phyloP scores from a whole-genome alignment of 2,329 filamentous ascomycete genomes.

The Ophiostoma tasmaniense region DNA sequence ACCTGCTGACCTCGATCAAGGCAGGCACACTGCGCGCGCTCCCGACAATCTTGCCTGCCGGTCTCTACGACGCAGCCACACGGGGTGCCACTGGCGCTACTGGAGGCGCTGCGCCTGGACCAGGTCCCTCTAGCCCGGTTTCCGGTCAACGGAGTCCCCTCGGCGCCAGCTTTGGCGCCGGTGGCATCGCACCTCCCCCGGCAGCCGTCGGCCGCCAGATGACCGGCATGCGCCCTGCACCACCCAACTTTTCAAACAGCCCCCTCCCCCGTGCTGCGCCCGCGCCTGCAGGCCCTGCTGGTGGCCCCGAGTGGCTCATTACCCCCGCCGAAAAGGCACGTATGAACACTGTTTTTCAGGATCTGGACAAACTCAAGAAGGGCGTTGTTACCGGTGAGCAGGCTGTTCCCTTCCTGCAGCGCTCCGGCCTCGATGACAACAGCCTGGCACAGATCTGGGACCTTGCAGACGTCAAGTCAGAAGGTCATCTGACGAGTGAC shows the following conservation, averaged over 20 bases:
- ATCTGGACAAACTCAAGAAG: constrained; percentile 69
- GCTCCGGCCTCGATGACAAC: constrained; percentile 83
- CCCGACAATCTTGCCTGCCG: constrained; percentile 71
- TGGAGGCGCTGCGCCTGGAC: background rate
- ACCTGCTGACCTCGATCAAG: constrained; percentile 86
- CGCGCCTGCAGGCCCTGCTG: constrained; percentile 26
- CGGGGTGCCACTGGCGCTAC: constrained; percentile 41
- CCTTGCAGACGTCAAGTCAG: constrained; percentile 84
- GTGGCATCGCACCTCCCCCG: constrained; percentile 37
- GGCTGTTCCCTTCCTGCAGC: constrained; percentile 87
- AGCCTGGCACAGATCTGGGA: constrained; percentile 94
- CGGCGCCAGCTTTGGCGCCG: constrained; percentile 16
- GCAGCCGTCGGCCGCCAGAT: constrained; percentile 75
- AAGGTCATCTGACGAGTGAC: constrained; percentile 75
- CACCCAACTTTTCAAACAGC: constrained; percentile 40
- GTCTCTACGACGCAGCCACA: constrained; percentile 82
- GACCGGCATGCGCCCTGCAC: constrained; percentile 42
- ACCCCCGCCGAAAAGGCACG: constrained; percentile 74
- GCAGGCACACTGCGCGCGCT: constrained; percentile 69
- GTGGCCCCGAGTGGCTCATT: constrained; percentile 65
- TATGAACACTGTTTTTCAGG: constrained; percentile 79
- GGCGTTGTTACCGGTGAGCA: constrained; percentile 90
- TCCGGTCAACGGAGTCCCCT: constrained; percentile 42
- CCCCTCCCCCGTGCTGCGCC: constrained; percentile 46
- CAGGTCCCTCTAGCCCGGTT: constrained; percentile 29